Evolutionary conservation across 257 asterid genomes (phyloP), one percentile per base, ranked within the genome.

Genomic region (Nicotiana obtusifolia): DNA sequence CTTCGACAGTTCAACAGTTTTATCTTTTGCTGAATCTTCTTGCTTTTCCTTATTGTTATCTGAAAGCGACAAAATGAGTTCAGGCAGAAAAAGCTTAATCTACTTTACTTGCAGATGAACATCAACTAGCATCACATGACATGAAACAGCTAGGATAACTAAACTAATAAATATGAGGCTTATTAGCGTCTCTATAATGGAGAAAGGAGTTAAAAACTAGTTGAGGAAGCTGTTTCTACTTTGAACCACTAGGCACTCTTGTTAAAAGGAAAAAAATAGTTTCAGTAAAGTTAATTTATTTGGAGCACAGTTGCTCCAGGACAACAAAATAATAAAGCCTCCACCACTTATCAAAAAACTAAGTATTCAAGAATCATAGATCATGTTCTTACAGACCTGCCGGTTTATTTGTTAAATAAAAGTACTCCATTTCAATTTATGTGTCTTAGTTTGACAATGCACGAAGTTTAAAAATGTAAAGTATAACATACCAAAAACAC

Each of bases 1-100:
- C 89, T 85, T 90, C 54, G 98, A 95, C 87, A 92, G 83, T 87
- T 91, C 94, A 84, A 49, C 87, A 54, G 66, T 87, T 81, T 57
- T 80, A 5, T 41, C 84, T 80, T 87, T 89, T 30, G 86, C 82
- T 76, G 77, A 64, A 61, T 90, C 93, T 62, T 80, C 82, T 82
- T 84, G 84, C 83, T 92, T 90, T 87, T 60, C 87, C 87, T 83
- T 82, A 83, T 83, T 84, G 80, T 78, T 81, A 86, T 88, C 99
- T 95, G 88, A 35, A 89, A 76, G 87, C 60, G 69, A 37, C 52
- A 73, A 81, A 76, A 81, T 78, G 78, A 80, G 76, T 81, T 73
- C 81, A 80, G 67, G 77, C 49, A 57, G 57, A 44, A 47, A 47
- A 47, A n/a, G 37, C 57, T 24, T 47, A 73, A 7, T 44, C 61